Evolutionary conservation across 257 asterid genomes (phyloP).

Genomic region (Gentiana straminea): DNA sequence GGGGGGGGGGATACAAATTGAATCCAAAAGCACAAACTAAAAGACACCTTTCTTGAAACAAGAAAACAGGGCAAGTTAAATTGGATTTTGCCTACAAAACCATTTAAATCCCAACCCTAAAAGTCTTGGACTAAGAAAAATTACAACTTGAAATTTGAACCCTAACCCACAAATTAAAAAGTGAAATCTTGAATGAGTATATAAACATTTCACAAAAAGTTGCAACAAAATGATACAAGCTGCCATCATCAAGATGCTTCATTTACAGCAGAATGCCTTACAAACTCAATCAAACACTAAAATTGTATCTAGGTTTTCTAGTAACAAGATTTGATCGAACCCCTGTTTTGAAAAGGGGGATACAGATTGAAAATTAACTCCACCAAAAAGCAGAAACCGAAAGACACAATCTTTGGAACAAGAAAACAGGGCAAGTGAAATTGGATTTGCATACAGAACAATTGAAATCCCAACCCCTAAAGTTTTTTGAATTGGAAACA

Average conservation of each 20-base stretch:
- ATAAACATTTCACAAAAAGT: not conserved
- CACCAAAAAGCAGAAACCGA: too few species aligned
- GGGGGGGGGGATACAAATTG: too few species aligned
- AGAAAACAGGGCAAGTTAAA: not conserved
- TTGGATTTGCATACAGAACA: not conserved
- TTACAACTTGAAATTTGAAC: not conserved
- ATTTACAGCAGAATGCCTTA: too few species aligned
- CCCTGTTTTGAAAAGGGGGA: too few species aligned
- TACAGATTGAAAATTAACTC: too few species aligned
- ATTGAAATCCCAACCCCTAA: not conserved
- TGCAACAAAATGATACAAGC: not conserved
- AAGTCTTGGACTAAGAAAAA: not conserved
- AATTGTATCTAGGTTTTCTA: too few species aligned
- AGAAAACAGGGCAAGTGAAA: not conserved
- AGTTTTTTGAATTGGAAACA: not conserved
- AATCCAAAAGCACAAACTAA: not conserved
- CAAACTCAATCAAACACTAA: too few species aligned
- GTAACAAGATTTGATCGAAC: too few species aligned
- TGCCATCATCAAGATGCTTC: too few species aligned
- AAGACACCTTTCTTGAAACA: not conserved
- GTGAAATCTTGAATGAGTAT: not conserved
- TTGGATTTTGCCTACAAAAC: not conserved
- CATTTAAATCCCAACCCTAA: not conserved
- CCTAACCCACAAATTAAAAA: not conserved
- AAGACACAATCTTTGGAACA: not conserved